Base-by-base conservation (phyloP, 148 eudicot genomes). In the Pouteria glomerata region DNA sequence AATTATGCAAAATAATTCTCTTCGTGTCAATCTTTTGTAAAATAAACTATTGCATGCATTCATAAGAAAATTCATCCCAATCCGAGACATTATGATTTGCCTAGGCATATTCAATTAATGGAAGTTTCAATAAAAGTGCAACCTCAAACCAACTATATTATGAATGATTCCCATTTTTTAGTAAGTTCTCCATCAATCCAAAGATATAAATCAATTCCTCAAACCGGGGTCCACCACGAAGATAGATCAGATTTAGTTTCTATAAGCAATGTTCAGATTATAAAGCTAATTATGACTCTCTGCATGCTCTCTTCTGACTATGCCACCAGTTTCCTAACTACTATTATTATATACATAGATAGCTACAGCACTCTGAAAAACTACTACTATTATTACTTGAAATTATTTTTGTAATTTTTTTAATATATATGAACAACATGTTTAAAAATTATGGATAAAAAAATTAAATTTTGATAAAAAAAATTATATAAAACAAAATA, bases 91-190 rank as follows among this genome's bases (percentile, higher is more conserved):
- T 48, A 66, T 29, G 56, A 26, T 37, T 45, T 27, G 16, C 27
- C 8, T 30, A 16, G 31, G 37, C 23, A 66, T 47, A 64, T 26
- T 64, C 33, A 33, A 23, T 63, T 39, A 12, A 33, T 2, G 12
- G 47, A 21, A 15, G 23, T 39, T n/a, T 44, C 69, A 66, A 27
- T 21, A 55, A 66, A 30, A 45, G 23, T 27, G 69, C 69, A 63
- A 13, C 33, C 31, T 63, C 47, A 6, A 63, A 21, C 24, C 13
- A 14, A 55, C 12, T 0, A 55, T 11, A 16, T 51, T 2, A 2
- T 24, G 15, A 8, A 26, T 55, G 27, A 21, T 55, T 24, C 27
- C 58, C 30, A 1, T 55, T 11, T 55, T 13, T 55, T 2, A 55
- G 1, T 55, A 26, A 23, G 11, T 55, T 55, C 11, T 23, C 3